phyloP scores from a whole-genome alignment of 2,329 filamentous ascomycete species.

The Trichoderma atrobrunneum region DNA sequence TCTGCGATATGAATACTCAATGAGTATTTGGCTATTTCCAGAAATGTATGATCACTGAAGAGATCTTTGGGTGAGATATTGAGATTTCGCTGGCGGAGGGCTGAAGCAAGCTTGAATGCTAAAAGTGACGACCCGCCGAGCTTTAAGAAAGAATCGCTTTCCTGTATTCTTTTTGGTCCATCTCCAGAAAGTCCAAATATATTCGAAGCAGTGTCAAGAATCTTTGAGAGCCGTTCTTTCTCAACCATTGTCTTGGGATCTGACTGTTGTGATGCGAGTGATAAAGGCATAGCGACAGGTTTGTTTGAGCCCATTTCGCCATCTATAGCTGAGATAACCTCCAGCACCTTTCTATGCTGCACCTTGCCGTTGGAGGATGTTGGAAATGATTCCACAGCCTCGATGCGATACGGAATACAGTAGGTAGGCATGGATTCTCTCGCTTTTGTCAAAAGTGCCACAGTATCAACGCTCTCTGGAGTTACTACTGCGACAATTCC shows the following conservation, averaged over 20 bases:
- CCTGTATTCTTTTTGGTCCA: not conserved
- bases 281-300: not conserved
- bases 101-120: conserved; percentile 10
- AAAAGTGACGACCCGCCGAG: conserved; percentile 16
- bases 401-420: conserved; percentile 9
- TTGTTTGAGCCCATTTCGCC: not conserved
- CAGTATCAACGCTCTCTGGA: not conserved
- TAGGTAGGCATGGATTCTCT: conserved; percentile 5
- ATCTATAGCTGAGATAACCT: not conserved
- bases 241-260: not conserved
- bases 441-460: not conserved
- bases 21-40: not conserved
- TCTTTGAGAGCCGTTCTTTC: not conserved
- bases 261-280: not conserved
- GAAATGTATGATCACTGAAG: conserved; percentile 8
- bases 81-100: not conserved
- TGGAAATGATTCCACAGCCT: not conserved
- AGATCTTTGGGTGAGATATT: not conserved
- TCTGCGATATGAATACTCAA: rapidly evolving
- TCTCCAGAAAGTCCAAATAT: not conserved
- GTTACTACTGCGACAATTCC: conserved; percentile 18
- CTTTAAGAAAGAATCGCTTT: not conserved
- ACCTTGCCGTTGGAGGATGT: conserved; percentile 16
- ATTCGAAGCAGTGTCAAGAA: not conserved
- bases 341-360: not conserved